A percentile compares a stretch with the other conserved stretches of the same genome.
Evolutionary conservation across 164 flowering plant genomes (phyloP).

Genomic region (Macadamia integrifolia): DNA sequence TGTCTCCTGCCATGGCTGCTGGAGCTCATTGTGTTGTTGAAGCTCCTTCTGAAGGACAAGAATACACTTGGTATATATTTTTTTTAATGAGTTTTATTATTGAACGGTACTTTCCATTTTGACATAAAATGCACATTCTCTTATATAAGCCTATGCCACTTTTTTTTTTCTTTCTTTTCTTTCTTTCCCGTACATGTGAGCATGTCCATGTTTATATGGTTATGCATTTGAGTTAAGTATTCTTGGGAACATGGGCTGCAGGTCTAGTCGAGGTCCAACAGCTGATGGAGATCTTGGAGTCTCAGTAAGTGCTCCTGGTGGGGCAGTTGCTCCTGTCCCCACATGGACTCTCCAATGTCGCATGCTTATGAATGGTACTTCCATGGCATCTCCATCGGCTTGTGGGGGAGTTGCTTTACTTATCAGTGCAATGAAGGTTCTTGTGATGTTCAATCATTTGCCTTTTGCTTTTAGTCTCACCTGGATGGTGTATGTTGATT

Average conservation of each 20-base stretch:
- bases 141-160: neutral
- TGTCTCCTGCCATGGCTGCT: conserved; percentile 80
- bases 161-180: too few relatives aligned
- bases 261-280: conserved; percentile 90
- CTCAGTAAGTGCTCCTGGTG: conserved; percentile 94
- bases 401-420: conserved; percentile 97
- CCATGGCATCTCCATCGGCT: conserved; percentile 94
- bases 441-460: conserved; percentile 2
- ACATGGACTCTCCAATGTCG: conserved; percentile 78
- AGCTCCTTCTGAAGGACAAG: conserved; percentile 65
- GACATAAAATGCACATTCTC: too few relatives aligned
- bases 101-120: neutral
- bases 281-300: conserved; percentile 74
- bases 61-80: conserved; percentile 60
- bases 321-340: conserved; percentile 90
- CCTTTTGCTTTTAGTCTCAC: conserved; percentile 6
- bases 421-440: conserved; percentile 82
- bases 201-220: too few relatives aligned
- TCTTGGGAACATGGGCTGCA: conserved; percentile 28
- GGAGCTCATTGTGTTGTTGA: conserved; percentile 86
- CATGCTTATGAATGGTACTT: conserved; percentile 83
- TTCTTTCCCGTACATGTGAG: too few relatives aligned
- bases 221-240: conserved; percentile 2
- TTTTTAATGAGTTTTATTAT: neutral
- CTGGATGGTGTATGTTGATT: conserved; percentile 1